A percentile compares a stretch with the other conserved stretches of the same genome.
Conservation (phyloP, 306 rosid species). For the Arachis hypogaea region DNA sequence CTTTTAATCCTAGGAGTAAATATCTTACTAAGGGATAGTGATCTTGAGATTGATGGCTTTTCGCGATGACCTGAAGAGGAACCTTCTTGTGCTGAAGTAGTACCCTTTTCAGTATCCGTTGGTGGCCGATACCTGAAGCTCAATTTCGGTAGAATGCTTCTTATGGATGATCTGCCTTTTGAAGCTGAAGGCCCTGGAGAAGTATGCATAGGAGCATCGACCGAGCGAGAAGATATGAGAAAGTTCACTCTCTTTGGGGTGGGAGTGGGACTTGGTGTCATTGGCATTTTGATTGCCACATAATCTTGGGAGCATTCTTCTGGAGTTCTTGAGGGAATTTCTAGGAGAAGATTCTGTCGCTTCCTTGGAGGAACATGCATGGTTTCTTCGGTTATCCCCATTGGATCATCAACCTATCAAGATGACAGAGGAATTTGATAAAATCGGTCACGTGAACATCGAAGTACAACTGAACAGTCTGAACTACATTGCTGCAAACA, state of each 20-base stretch:
- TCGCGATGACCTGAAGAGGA: constrained; percentile 60
- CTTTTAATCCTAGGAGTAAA: constrained; percentile 88
- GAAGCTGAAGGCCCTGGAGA: constrained; percentile 77
- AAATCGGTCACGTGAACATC: constrained; percentile 7
- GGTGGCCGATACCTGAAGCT: constrained; percentile 75
- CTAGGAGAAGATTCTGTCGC: constrained; percentile 70
- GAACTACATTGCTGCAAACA: constrained; percentile 2
- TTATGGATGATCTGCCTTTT: constrained; percentile 67
- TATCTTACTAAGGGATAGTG: constrained; percentile 75
- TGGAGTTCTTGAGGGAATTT: constrained; percentile 77
- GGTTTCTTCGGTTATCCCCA: constrained; percentile 63
- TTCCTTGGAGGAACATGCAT: constrained; percentile 69
- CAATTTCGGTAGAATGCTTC: constrained; percentile 76
- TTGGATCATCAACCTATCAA: constrained; percentile 61
- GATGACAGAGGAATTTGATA: constrained; percentile 22
- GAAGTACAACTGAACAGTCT: background rate
- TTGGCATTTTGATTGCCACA: constrained; percentile 71
- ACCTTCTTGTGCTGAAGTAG: constrained; percentile 53
- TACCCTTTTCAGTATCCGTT: constrained; percentile 61
- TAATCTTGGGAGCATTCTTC: constrained; percentile 60
- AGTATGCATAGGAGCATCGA: constrained; percentile 49
- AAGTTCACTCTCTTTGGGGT: constrained; percentile 94
- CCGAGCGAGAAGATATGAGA: constrained; percentile 56
- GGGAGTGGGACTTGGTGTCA: constrained; percentile 80
- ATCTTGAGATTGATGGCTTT: constrained; percentile 73